Evolutionary conservation across 129 eudicot species (phyloP).

Genomic region (Heracleum sosnowskyi): DNA sequence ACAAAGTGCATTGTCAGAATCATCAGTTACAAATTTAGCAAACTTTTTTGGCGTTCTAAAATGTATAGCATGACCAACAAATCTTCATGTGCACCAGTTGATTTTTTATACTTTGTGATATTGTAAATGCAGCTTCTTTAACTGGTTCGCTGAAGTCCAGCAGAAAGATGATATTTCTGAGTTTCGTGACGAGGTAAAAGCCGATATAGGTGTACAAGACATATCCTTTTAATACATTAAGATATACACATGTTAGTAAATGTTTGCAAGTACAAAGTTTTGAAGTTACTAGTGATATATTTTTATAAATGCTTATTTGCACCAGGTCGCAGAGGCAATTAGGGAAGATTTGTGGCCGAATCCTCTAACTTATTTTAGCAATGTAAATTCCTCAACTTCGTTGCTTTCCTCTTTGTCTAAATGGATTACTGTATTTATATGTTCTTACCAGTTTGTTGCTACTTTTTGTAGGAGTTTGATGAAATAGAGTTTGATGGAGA

Average conservation of each 20-base stretch:
- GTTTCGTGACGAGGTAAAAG: slow-evolving; percentile 55
- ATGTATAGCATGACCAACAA: background rate
- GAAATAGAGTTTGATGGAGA: slow-evolving; percentile 43
- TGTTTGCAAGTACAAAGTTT: background rate
- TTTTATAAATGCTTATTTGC: slow-evolving; percentile 5
- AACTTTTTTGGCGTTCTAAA: background rate
- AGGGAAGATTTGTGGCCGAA: slow-evolving; percentile 94
- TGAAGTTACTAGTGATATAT: background rate
- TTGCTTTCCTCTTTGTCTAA: background rate
- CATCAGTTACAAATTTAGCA: background rate
- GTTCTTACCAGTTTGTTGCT: background rate
- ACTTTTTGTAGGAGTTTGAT: slow-evolving; percentile 51
- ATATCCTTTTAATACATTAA: too few relatives aligned
- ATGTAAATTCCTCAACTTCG: slow-evolving; percentile 27
- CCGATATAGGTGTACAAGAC: too few relatives aligned
- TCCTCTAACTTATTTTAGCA: slow-evolving; percentile 74
- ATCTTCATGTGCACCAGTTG: background rate
- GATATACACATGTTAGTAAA: background rate
- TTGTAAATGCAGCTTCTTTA: slow-evolving; percentile 61
- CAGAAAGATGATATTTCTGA: slow-evolving; percentile 46
- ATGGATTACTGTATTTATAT: background rate
- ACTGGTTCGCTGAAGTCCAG: slow-evolving; percentile 67
- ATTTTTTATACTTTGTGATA: background rate
- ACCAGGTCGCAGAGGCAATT: slow-evolving; percentile 88
- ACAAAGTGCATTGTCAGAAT: background rate